phyloP scores from a whole-genome alignment of 2,329 filamentous ascomycete species.

The Phyllosticta citriasiana region DNA sequence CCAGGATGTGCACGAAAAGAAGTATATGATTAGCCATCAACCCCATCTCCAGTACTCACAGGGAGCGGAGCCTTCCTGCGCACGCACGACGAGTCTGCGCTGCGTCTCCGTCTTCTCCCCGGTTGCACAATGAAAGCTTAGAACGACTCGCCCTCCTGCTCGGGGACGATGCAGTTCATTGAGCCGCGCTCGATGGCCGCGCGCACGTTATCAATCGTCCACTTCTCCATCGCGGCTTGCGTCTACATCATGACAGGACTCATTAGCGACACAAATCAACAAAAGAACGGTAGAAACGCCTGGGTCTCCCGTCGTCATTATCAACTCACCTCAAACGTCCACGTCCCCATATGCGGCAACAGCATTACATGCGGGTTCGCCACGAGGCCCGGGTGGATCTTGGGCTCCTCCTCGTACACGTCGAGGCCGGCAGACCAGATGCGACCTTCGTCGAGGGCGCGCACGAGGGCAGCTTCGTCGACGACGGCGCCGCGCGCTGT shows the following conservation, averaged over 20 bases:
- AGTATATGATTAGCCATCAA: too few species aligned
- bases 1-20: too few species aligned
- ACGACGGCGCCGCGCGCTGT: conserved; percentile 76
- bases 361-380: conserved; percentile 62
- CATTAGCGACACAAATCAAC: neutral
- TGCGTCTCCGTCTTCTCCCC: too few species aligned
- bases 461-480: conserved; percentile 69
- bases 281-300: too few species aligned
- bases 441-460: conserved; percentile 58
- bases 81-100: too few species aligned
- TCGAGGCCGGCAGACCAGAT: conserved; percentile 66
- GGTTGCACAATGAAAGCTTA: neutral
- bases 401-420: conserved; percentile 74
- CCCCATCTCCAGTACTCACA: too few species aligned
- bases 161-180: conserved; percentile 60
- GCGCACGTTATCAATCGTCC: conserved; percentile 61
- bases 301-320: too few species aligned
- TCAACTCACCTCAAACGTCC: conserved; percentile 51
- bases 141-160: conserved; percentile 47
- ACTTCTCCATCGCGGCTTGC: conserved; percentile 57
- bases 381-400: conserved; percentile 62
- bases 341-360: conserved; percentile 80
- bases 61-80: too few species aligned
- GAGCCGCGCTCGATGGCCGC: conserved; percentile 51
- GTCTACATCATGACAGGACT: conserved; percentile 29